Conservation (phyloP, 768 basidiomycete species). For the Pleurotus cornucopiae region DNA sequence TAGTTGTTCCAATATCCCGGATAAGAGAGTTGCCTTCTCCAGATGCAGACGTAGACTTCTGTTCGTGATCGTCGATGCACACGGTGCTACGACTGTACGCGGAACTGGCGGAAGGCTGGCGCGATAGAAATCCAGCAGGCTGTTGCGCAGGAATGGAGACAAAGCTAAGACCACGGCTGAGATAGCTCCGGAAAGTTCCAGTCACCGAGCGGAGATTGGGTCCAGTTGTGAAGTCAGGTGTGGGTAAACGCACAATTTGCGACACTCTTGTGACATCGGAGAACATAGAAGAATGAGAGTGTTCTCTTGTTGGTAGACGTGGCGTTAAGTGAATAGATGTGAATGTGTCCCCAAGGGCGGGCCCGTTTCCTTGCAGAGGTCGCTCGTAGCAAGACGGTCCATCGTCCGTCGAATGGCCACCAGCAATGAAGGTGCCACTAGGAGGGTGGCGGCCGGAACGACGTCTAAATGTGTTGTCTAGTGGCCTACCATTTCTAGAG, state of each 20-base stretch:
- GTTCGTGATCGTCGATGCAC: background rate
- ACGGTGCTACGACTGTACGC: background rate
- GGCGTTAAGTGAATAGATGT: background rate
- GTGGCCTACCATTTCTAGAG: background rate
- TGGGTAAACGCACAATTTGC: conserved; percentile 14
- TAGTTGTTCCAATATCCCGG: conserved; percentile 25
- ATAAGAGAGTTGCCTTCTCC: background rate
- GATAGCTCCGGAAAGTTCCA: conserved; percentile 11
- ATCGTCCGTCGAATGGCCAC: background rate
- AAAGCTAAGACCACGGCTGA: conserved; percentile 17
- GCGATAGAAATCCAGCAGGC: conserved; percentile 9
- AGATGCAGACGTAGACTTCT: background rate
- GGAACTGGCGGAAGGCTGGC: background rate
- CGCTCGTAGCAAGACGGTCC: background rate
- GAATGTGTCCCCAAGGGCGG: background rate
- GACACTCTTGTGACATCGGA: conserved; percentile 5
- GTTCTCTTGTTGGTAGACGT: background rate
- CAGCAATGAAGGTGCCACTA: background rate
- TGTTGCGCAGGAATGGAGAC: conserved; percentile 11
- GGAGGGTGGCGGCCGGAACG: background rate
- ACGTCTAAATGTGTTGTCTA: background rate
- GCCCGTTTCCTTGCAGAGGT: background rate
- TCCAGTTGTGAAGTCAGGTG: conserved; percentile 15
- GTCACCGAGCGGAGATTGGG: background rate
- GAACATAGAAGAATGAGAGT: conserved; percentile 4